phyloP scores from a whole-genome alignment of 495 filamentous ascomycete genomes.

The Penicillium taxi region DNA sequence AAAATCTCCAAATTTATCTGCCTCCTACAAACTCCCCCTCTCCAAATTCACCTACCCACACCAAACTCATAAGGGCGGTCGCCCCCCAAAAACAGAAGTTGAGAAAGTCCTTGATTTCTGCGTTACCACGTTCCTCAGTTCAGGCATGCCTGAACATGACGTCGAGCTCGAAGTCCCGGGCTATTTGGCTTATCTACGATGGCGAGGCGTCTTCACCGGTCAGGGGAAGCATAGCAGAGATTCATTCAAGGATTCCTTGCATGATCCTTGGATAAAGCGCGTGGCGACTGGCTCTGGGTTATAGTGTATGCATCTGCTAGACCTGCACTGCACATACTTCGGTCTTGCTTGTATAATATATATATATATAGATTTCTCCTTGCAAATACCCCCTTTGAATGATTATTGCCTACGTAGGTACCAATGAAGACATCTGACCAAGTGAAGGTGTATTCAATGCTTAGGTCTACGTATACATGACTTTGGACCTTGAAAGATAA shows the following conservation, averaged over 20 bases:
- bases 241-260: conserved; percentile 4
- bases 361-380: no score
- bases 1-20: not conserved
- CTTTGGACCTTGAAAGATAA: no score
- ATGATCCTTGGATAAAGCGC: conserved; percentile 9
- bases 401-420: no score
- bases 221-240: not conserved
- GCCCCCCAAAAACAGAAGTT: conserved; percentile 8
- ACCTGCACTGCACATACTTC: no score
- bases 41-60: not conserved
- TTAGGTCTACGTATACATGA: no score
- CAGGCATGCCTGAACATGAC: conserved; percentile 22
- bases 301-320: not conserved
- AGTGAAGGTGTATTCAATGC: no score
- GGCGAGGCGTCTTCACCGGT: conserved; percentile 4
- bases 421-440: no score
- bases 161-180: conserved; percentile 33
- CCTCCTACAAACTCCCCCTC: conserved; percentile 1
- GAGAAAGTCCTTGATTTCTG: conserved; percentile 31
- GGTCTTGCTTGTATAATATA: no score
- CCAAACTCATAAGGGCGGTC: conserved; percentile 1
- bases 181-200: conserved; percentile 17
- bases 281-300: no score
- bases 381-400: no score
- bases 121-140: conserved; percentile 24